Evolutionary conservation across 2,329 filamentous ascomycete genomes (phyloP).

Genomic region (Chaetomium strumarium): DNA sequence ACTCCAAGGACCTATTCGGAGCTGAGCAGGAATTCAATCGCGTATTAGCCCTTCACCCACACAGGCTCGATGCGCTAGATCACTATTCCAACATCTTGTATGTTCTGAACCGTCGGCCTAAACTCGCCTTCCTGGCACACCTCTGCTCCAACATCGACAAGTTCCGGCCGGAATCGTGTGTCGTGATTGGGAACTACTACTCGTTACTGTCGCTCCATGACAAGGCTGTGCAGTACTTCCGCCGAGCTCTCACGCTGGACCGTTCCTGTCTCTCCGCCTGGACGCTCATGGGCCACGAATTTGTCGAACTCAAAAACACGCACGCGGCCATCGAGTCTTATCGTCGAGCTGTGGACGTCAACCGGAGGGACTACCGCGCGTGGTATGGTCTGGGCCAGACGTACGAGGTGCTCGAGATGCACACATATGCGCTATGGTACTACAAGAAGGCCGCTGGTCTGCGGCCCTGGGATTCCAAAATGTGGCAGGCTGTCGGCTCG

Average conservation of each 20-base stretch:
- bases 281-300: constrained; percentile 99
- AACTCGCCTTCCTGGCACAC: constrained; percentile 87
- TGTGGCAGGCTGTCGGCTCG: constrained; percentile 95
- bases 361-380: constrained; percentile 90
- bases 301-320: constrained; percentile 97
- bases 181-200: constrained; percentile 96
- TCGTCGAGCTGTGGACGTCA: constrained; percentile 88
- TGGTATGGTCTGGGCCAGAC: constrained; percentile 98
- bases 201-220: constrained; percentile 91
- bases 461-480: constrained; percentile 93
- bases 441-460: constrained; percentile 92
- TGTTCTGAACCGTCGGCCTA: constrained; percentile 80
- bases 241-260: constrained; percentile 83
- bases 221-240: constrained; percentile 97
- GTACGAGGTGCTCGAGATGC: constrained; percentile 97
- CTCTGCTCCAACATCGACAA: constrained; percentile 88
- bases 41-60: constrained; percentile 66
- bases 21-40: constrained; percentile 68
- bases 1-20: constrained; percentile 72
- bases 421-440: constrained; percentile 94
- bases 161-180: constrained; percentile 94
- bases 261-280: constrained; percentile 88
- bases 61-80: constrained; percentile 82
- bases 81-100: constrained; percentile 98
- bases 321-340: constrained; percentile 98